phyloP scores from a whole-genome alignment of 2,329 filamentous ascomycete genomes.

The Uncinocarpus reesii region DNA sequence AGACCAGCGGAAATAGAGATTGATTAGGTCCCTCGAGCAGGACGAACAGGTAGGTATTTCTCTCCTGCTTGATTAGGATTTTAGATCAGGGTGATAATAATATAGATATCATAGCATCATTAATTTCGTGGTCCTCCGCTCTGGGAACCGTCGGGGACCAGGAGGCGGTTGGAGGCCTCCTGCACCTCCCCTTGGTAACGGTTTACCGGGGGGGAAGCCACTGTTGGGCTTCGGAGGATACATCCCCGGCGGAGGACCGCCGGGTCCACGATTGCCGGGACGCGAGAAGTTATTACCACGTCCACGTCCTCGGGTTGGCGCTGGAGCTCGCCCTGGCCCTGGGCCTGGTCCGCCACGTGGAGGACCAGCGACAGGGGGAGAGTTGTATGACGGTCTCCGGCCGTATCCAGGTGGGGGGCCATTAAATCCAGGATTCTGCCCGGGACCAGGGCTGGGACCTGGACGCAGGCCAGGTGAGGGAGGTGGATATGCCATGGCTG shows the following conservation, averaged over 20 bases:
- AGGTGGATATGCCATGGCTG: constrained; percentile 29
- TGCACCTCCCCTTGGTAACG: constrained; percentile 18
- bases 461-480: constrained; percentile 15
- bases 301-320: background rate
- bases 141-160: constrained; percentile 35
- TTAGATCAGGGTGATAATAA: background rate
- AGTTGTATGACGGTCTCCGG: constrained; percentile 11
- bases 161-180: constrained; percentile 12
- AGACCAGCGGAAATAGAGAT: too few species aligned
- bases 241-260: constrained; percentile 11
- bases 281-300: too few species aligned
- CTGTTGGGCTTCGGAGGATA: constrained; percentile 10
- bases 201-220: constrained; percentile 12
- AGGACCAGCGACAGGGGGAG: constrained; percentile 3
- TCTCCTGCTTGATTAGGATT: too few species aligned
- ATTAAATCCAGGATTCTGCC: background rate
- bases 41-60: too few species aligned
- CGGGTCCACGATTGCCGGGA: constrained; percentile 13
- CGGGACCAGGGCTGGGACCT: constrained; percentile 5
- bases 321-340: constrained; percentile 12
- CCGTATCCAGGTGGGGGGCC: constrained; percentile 23
- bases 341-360: constrained; percentile 12
- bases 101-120: constrained; percentile 37
- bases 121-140: constrained; percentile 40
- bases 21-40: too few species aligned